Conservation (phyloP, 495 filamentous ascomycete genomes). For the Saxophila tyrrhenica region DNA sequence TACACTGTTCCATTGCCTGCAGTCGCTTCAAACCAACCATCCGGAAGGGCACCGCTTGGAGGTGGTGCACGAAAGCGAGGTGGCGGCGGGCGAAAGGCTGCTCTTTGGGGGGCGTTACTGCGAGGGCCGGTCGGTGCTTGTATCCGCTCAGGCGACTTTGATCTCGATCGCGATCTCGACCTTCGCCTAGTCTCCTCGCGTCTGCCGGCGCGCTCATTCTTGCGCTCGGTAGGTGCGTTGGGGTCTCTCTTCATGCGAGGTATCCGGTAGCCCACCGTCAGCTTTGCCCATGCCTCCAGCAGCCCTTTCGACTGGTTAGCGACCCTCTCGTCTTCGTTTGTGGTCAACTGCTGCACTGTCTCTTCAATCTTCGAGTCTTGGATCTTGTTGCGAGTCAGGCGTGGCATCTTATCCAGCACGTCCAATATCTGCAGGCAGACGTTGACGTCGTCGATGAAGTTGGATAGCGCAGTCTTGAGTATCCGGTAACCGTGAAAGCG, state of each 20-base stretch:
- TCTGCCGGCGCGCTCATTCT: conserved; percentile 50
- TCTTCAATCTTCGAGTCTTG: conserved; percentile 90
- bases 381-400: conserved; percentile 93
- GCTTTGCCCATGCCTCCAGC: conserved; percentile 73
- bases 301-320: conserved; percentile 56
- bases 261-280: conserved; percentile 91
- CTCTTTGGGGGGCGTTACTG: conserved; percentile 52
- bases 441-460: conserved; percentile 80
- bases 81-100: conserved; percentile 46
- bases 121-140: conserved; percentile 55
- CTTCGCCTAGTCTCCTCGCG: conserved; percentile 33
- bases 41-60: conserved; percentile 50
- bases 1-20: conserved; percentile 58
- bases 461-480: conserved; percentile 68
- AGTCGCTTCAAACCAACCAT: conserved; percentile 67
- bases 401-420: conserved; percentile 78
- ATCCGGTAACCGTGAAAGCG: conserved; percentile 97
- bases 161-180: conserved; percentile 44
- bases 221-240: conserved; percentile 46
- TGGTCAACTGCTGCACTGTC: conserved; percentile 58
- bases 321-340: conserved; percentile 55
- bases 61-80: conserved; percentile 35
- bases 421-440: conserved; percentile 81
- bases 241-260: conserved; percentile 63
- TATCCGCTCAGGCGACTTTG: conserved; percentile 42